phyloP scores from a whole-genome alignment of 208 protist genomes.

The Phytomonas francai region DNA sequence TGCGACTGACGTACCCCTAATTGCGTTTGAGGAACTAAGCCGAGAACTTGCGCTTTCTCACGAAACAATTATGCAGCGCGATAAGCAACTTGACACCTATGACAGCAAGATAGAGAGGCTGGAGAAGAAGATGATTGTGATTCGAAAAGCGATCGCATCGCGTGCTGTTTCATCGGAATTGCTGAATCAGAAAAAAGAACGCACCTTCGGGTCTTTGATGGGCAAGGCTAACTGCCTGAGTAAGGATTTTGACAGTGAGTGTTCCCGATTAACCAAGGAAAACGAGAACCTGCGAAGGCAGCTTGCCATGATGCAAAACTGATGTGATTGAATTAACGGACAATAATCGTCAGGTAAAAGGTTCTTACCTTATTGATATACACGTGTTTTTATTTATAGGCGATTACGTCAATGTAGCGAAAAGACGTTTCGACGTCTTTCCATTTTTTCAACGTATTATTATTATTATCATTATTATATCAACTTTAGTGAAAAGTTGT shows the following conservation, averaged over 20 bases:
- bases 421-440: background rate
- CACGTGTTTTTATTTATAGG: background rate
- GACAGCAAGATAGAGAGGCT: slow-evolving; percentile 72
- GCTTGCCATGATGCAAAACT: background rate
- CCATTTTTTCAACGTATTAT: background rate
- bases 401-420: background rate
- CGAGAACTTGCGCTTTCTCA: slow-evolving; percentile 49
- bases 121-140: slow-evolving; percentile 56
- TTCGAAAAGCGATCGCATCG: slow-evolving; percentile 65
- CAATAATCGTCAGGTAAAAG: slow-evolving; percentile 5
- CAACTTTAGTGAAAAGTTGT: background rate
- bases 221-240: slow-evolving; percentile 37
- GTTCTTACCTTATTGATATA: background rate
- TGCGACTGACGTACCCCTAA: slow-evolving; percentile 51
- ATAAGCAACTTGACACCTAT: slow-evolving; percentile 56
- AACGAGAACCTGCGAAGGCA: slow-evolving; percentile 25
- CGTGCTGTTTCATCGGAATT: slow-evolving; percentile 44
- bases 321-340: slow-evolving; percentile 4
- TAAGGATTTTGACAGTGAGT: slow-evolving; percentile 49
- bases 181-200: slow-evolving; percentile 49
- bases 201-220: slow-evolving; percentile 39
- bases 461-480: background rate
- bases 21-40: slow-evolving; percentile 62
- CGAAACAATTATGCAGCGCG: slow-evolving; percentile 51
- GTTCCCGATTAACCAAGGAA: slow-evolving; percentile 34